phyloP scores from a whole-genome alignment of 148 eudicot species.

The Spergularia bocconei region DNA sequence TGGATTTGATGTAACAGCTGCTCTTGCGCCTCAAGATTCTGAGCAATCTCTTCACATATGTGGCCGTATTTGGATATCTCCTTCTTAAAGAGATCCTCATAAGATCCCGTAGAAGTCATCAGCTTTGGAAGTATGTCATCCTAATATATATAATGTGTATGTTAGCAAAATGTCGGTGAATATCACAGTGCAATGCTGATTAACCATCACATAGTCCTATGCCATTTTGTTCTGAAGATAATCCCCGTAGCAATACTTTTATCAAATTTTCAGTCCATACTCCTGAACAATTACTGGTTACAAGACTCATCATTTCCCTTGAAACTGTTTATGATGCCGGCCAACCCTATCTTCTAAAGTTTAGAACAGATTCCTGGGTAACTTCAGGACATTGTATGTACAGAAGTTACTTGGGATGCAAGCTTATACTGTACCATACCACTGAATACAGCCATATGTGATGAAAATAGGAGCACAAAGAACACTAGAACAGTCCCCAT shows the following conservation, averaged over 20 bases:
- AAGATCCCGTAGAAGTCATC: slow-evolving; percentile 89
- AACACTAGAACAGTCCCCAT: no score
- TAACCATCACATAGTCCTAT: neutral
- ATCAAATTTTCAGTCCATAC: neutral
- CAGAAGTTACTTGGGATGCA: neutral
- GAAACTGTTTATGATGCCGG: neutral
- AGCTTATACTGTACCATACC: neutral
- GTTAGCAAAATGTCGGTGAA: slow-evolving; percentile 1
- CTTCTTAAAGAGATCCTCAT: slow-evolving; percentile 93
- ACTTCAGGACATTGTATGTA: no score
- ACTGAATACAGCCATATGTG: no score
- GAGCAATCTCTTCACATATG: slow-evolving; percentile 74
- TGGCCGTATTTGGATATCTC: slow-evolving; percentile 82
- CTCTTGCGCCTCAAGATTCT: slow-evolving; percentile 82
- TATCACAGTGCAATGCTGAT: neutral
- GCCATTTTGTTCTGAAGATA: neutral
- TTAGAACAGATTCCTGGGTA: neutral
- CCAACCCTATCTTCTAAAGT: neutral
- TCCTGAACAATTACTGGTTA: neutral
- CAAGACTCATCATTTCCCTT: neutral
- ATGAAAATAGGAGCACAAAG: no score
- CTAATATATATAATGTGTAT: slow-evolving; percentile 38
- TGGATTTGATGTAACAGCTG: slow-evolving; percentile 77
- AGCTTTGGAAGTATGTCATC: slow-evolving; percentile 96
- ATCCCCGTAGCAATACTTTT: neutral